These are phyloP conservation scores for Dicorynia guianensis DNA, from an alignment of 306 rosid species.

Conservation along the genomic window DNA sequence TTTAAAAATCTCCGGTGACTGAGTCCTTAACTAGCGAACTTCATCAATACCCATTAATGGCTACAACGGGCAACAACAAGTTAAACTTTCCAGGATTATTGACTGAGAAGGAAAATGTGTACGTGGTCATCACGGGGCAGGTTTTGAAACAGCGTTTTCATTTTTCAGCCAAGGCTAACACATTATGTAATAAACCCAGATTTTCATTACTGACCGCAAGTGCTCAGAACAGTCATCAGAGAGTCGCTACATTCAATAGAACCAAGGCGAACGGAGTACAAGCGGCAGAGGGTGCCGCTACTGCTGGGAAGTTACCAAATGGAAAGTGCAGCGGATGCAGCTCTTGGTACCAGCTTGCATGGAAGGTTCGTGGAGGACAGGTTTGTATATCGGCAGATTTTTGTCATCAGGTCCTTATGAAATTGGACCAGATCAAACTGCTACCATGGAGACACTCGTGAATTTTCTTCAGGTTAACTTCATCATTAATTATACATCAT, in stretches of 20 bases:
- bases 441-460: constrained; percentile 85
- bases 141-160: constrained; percentile 9
- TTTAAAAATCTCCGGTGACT: background rate
- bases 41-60: constrained; percentile 51
- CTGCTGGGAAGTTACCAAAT: background rate
- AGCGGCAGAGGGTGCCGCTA: constrained; percentile 38
- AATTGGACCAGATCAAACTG: constrained; percentile 81
- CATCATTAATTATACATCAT: background rate
- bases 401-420: constrained; percentile 77
- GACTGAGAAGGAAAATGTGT: constrained; percentile 36
- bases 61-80: constrained; percentile 33
- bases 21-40: constrained; percentile 2
- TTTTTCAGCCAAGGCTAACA: constrained; percentile 13
- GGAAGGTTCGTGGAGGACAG: constrained; percentile 77
- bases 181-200: constrained; percentile 21
- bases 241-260: constrained; percentile 52
- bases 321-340: constrained; percentile 46
- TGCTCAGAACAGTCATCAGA: constrained; percentile 10
- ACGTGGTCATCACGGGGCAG: background rate
- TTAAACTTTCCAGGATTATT: constrained; percentile 27
- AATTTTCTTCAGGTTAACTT: constrained; percentile 75
- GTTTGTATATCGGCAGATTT: constrained; percentile 71
- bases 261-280: constrained; percentile 63
- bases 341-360: constrained; percentile 56
- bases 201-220: constrained; percentile 37